These are phyloP conservation scores for Melastoma malabathricum DNA, from an alignment of 345 rosid genomes.

Conservation along the genomic window DNA sequence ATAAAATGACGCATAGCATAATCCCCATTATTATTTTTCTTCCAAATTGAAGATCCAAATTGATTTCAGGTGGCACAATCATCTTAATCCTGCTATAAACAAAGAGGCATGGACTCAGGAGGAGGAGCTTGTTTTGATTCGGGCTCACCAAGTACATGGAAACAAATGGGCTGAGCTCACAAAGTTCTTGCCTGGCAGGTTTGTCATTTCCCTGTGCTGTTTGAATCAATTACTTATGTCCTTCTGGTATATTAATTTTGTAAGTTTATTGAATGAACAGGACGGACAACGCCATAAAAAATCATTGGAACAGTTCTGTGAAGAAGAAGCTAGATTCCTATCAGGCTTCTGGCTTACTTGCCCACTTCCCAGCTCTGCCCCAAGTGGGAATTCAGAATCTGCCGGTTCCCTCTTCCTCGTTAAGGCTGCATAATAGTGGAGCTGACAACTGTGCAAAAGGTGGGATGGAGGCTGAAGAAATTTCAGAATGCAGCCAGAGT, in stretches of 20 bases:
- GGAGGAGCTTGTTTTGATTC: slow-evolving; percentile 90
- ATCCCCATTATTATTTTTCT: too few relatives aligned
- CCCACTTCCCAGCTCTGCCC: slow-evolving; percentile 59
- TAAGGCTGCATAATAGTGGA: slow-evolving; percentile 49
- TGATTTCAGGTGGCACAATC: slow-evolving; percentile 91
- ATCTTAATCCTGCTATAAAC: slow-evolving; percentile 90
- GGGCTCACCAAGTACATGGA: slow-evolving; percentile 93
- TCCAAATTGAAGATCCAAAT: too few relatives aligned
- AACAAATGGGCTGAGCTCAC: slow-evolving; percentile 99
- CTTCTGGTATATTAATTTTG: neutral
- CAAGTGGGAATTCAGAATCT: slow-evolving; percentile 41
- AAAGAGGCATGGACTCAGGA: slow-evolving; percentile 99
- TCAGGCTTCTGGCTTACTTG: slow-evolving; percentile 77
- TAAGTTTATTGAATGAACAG: slow-evolving; percentile 33
- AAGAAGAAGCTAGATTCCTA: slow-evolving; percentile 95
- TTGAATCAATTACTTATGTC: neutral
- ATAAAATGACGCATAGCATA: too few relatives aligned
- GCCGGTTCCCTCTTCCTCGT: slow-evolving; percentile 41
- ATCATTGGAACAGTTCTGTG: slow-evolving; percentile 99
- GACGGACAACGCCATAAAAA: slow-evolving; percentile 96
- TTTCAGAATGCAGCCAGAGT: slow-evolving; percentile 90
- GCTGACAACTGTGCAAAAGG: slow-evolving; percentile 47
- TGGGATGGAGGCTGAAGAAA: slow-evolving; percentile 51
- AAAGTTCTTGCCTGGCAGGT: slow-evolving; percentile 99
- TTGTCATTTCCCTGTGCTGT: slow-evolving; percentile 8